Base-by-base conservation (phyloP, 1,284 basidiomycete genomes). In the Pascua guehoae region DNA sequence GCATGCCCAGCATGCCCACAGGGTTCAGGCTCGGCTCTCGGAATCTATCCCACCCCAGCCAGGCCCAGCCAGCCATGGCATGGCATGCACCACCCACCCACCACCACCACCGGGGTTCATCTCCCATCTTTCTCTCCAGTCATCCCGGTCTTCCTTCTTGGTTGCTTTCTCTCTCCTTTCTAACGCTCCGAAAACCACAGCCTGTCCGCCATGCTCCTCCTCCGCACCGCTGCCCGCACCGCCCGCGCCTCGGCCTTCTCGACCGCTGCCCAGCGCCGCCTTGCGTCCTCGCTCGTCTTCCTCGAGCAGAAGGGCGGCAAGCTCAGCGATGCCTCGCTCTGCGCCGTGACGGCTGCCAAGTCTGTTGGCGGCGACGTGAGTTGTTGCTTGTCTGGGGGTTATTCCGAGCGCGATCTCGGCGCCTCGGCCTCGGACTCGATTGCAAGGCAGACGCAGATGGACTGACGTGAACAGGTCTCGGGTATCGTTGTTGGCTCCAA, bases 301-400 rank as follows among this genome's bases (percentile, higher is more conserved):
- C 80, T 97, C 60, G 95, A 97, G 78, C 91, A 97, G 76, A 85
- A 85, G 57, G 82, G 84, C 52, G 92, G 91, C 48, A 82, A 83
- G 64, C 83, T 98, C 65, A 90, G 92, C 62, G 83, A 91, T 7
- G 86, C 85, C 10, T 88, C 89, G n/a, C 82, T 96, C 56, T 90
- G 88, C 39, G 94, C 95, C 41, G 78, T 98, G 63, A 91, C 91
- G 1, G 94, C 94, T 36, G 94, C 94, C 1, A 80, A 85, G 63
- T 82, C 88, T 66, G 82, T 98, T 12, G 80, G 79, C 18, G 90
- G 89, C 8, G 81, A 78, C 55, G 75, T 78, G 56, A 68, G 74
- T 63, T 17, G 5, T 32, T 32, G 24, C 4, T 7, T 32, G 4
- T 32, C 24, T 32, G 24, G 24, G 24, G 24, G 7, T 32, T 3